phyloP scores from a whole-genome alignment of 2,329 filamentous ascomycete genomes.

The Oidium heveae region DNA sequence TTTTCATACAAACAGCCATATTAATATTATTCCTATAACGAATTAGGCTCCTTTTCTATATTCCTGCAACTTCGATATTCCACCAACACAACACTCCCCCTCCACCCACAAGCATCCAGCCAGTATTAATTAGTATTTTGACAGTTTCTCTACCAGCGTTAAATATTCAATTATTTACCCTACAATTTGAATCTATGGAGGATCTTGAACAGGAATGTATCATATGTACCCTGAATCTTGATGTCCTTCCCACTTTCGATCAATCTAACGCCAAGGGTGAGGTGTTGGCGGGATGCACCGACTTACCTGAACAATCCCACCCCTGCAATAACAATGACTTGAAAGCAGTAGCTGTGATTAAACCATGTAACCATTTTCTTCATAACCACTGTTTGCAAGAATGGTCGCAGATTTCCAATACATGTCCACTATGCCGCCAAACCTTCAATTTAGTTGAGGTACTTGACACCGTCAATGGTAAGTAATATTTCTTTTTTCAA shows the following conservation, averaged over 20 bases:
- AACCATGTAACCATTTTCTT: constrained; percentile 71
- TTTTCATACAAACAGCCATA: no score
- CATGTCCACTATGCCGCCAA: constrained; percentile 87
- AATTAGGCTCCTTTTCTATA: no score
- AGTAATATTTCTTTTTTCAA: constrained; percentile 13
- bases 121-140: no score
- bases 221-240: constrained; percentile 39
- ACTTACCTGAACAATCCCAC: constrained; percentile 2
- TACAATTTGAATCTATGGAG: constrained; percentile 15
- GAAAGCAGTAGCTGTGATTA: constrained; percentile 26
- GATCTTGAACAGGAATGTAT: constrained; percentile 26
- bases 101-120: no score
- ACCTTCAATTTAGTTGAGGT: constrained; percentile 79
- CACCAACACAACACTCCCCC: no score
- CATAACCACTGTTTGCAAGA: constrained; percentile 82
- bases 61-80: no score
- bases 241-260: constrained; percentile 9
- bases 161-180: not conserved
- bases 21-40: no score
- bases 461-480: constrained; percentile 56
- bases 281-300: constrained; percentile 4
- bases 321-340: constrained; percentile 5
- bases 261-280: constrained; percentile 6
- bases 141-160: no score
- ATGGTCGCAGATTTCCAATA: constrained; percentile 93